Conservation (phyloP, 2,329 filamentous ascomycete species). For the Colletotrichum karsti region DNA sequence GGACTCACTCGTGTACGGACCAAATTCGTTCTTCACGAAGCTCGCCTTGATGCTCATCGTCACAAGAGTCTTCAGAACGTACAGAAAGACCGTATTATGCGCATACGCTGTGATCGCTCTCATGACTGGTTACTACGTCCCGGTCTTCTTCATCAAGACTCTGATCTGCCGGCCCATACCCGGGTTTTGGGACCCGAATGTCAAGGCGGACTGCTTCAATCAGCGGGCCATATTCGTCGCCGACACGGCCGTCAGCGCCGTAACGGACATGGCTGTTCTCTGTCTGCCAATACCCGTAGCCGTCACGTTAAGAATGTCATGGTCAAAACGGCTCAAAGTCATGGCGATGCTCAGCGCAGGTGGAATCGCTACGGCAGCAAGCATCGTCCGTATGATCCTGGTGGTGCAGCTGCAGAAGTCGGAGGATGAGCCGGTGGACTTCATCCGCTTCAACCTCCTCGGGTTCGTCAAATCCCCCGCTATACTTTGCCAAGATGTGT, state of each 20-base stretch:
- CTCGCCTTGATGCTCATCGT: slow-evolving; percentile 53
- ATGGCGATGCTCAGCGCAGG: slow-evolving; percentile 39
- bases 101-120: slow-evolving; percentile 47
- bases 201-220: slow-evolving; percentile 42
- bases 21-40: slow-evolving; percentile 50
- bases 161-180: slow-evolving; percentile 49
- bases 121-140: slow-evolving; percentile 44
- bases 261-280: slow-evolving; percentile 41
- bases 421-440: slow-evolving; percentile 30
- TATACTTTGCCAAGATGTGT: too few species aligned
- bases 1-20: slow-evolving; percentile 53
- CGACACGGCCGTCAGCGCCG: slow-evolving; percentile 40
- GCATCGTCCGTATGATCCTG: slow-evolving; percentile 38
- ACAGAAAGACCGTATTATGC: slow-evolving; percentile 46
- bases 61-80: slow-evolving; percentile 49
- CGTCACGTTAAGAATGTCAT: slow-evolving; percentile 40
- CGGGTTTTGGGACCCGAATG: slow-evolving; percentile 46
- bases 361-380: slow-evolving; percentile 41
- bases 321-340: slow-evolving; percentile 38
- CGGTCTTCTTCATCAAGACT: slow-evolving; percentile 44
- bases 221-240: slow-evolving; percentile 41
- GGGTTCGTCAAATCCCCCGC: slow-evolving; percentile 32
- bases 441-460: slow-evolving; percentile 19
- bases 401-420: slow-evolving; percentile 33
- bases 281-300: slow-evolving; percentile 40